A percentile compares a stretch with the other conserved stretches of the same genome.
These are phyloP conservation scores for Ensete ventricosum DNA, from an alignment of 176 grass and related monocot species.

Conservation along the genomic window DNA sequence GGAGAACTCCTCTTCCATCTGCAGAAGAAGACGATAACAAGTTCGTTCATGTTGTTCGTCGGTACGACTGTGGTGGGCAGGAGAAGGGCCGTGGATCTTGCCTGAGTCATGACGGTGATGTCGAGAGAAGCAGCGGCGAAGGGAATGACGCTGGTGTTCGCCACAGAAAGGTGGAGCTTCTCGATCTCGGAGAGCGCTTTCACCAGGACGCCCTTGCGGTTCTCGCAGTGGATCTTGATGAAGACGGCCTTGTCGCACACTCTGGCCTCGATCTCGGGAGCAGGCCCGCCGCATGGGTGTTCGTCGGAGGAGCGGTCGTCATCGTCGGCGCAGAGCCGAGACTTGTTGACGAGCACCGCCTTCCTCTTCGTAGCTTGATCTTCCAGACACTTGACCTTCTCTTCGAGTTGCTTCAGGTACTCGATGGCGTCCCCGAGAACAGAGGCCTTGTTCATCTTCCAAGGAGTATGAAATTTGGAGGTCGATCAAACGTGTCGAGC, in stretches of 20 bases:
- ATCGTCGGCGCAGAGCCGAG: background rate
- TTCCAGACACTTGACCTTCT: constrained; percentile 27
- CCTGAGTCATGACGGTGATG: too few relatives aligned
- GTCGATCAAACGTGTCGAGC: too few relatives aligned
- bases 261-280: constrained; percentile 22
- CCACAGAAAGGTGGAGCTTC: too few relatives aligned
- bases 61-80: too few relatives aligned
- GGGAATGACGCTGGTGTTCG: too few relatives aligned
- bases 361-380: constrained; percentile 31
- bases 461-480: background rate
- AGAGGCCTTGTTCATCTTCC: constrained; percentile 88
- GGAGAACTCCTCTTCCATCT: too few relatives aligned
- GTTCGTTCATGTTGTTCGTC: too few relatives aligned
- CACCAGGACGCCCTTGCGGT: too few relatives aligned
- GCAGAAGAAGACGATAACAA: too few relatives aligned
- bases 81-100: too few relatives aligned
- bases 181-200: too few relatives aligned
- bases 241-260: constrained; percentile 49
- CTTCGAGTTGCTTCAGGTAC: constrained; percentile 74
- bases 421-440: constrained; percentile 27
- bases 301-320: constrained; percentile 37
- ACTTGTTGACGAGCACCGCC: constrained; percentile 68
- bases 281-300: constrained; percentile 11
- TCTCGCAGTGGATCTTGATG: constrained; percentile 67
- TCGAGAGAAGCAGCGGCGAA: too few relatives aligned